A percentile compares a stretch with the other conserved stretches of the same genome.
Evolutionary conservation across 2,329 filamentous ascomycete species (phyloP).

Genomic region (Hirsutella minnesotensis): DNA sequence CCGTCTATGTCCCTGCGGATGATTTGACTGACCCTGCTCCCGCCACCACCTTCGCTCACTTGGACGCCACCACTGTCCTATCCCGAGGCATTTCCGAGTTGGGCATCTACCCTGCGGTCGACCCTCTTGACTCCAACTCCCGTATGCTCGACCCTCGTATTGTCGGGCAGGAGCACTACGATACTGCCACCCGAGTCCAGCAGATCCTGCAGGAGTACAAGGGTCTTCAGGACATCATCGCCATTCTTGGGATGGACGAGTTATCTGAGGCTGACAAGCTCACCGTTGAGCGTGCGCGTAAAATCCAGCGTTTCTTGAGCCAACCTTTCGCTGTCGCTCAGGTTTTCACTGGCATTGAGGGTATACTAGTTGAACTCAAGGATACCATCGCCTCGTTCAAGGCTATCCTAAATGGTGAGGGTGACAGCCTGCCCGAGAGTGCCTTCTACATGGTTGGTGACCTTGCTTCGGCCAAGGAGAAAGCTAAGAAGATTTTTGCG

Average conservation of each 20-base stretch:
- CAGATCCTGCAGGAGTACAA: conserved; percentile 99
- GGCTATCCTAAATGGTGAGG: conserved; percentile 88
- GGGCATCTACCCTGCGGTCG: conserved; percentile 99
- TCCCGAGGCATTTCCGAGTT: conserved; percentile 99
- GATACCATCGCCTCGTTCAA: conserved; percentile 97
- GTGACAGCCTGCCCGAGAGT: conserved; percentile 89
- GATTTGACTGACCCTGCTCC: conserved; percentile 99
- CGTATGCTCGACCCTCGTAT: conserved; percentile 99
- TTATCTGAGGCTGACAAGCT: conserved; percentile 98
- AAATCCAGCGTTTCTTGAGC: conserved; percentile 99
- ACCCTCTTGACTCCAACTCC: conserved; percentile 98
- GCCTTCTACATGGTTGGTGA: conserved; percentile 98
- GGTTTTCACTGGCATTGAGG: conserved; percentile 88
- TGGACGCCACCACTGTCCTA: conserved; percentile 99
- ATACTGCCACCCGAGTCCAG: conserved; percentile 87
- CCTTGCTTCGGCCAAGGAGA: conserved; percentile 80
- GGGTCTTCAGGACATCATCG: conserved; percentile 99
- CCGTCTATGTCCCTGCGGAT: conserved; percentile 99
- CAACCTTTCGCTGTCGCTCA: conserved; percentile 90
- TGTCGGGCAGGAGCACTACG: conserved; percentile 96
- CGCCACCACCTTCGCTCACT: conserved; percentile 98
- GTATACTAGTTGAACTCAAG: conserved; percentile 94
- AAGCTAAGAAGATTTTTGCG: conserved; percentile 99
- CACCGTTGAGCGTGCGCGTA: conserved; percentile 99
- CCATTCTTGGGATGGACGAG: conserved; percentile 99